These are phyloP conservation scores for Mallotus japonicus DNA, from an alignment of 441 rosid species.

Conservation along the genomic window DNA sequence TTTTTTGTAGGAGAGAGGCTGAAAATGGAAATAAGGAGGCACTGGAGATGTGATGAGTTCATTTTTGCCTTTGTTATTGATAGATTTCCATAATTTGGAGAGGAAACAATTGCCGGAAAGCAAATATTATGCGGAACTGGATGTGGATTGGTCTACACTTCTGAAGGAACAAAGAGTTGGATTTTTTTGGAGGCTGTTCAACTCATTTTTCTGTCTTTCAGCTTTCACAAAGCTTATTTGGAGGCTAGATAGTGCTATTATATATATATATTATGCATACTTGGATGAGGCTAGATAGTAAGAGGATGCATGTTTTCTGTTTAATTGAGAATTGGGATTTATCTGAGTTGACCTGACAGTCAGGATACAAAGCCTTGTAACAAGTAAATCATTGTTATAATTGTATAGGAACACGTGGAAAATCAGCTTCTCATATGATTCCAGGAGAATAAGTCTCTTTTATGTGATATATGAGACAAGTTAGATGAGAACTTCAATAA, in stretches of 20 bases:
- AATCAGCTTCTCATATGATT: not conserved
- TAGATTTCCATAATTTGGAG: slow-evolving; percentile 1
- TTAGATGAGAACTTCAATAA: too few relatives aligned
- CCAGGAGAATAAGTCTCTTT: slow-evolving; percentile 4
- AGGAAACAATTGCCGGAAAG: not conserved
- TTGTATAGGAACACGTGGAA: slow-evolving; percentile 14
- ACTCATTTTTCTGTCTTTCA: not conserved
- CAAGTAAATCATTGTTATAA: slow-evolving; percentile 8
- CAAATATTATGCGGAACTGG: not conserved
- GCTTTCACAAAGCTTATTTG: not conserved
- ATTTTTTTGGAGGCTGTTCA: not conserved
- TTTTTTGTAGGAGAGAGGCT: slow-evolving; percentile 42
- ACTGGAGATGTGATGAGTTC: slow-evolving; percentile 40
- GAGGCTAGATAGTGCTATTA: slow-evolving; percentile 1
- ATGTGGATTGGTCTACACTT: too few relatives aligned
- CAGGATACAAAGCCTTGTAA: not conserved
- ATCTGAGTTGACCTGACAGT: not conserved
- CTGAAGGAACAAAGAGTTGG: not conserved
- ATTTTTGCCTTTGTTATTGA: not conserved
- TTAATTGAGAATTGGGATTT: not conserved
- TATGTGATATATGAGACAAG: too few relatives aligned
- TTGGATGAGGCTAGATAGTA: slow-evolving; percentile 11
- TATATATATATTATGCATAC: not conserved
- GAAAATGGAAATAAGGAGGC: slow-evolving; percentile 35
- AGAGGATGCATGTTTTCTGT: not conserved